Evolutionary conservation across 331 rosid genomes (phyloP), one percentile per base, ranked within the genome.

Genomic region (Quercus tomentella): DNA sequence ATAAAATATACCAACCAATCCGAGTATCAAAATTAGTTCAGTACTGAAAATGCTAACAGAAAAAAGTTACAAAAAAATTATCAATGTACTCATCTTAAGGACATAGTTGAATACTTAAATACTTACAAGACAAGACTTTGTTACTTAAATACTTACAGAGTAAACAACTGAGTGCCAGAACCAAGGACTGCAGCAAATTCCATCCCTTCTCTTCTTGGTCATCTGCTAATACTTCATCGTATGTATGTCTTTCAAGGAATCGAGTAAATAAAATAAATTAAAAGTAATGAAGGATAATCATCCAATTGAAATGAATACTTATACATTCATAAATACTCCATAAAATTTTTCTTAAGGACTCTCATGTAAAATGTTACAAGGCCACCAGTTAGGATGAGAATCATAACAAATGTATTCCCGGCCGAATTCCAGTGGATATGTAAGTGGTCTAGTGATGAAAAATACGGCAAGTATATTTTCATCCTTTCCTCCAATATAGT

Each of bases 151-250:
- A 73, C 98, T 86, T 85, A 92, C 97, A 94, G 98, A 49, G 97
- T 84, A 84, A 94, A 92, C 79, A 94, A 79, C 83, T 89, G 97
- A 62, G 97, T 89, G 74, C 97, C 97, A 81, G 97, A 94, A 82
- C 95, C 98, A 85, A 91, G 95, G 58, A 97, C 87, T 4, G 97
- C 95, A 18, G 97, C 87, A 82, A 92, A 92, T 94, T 94, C 98
- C 98, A 94, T 45, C 98, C 98, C 0, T 97, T 94, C 84, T 92
- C 97, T 87, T 94, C 98, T 82, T 94, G 98, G 83, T 94, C 97
- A 91, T 94, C 97, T 56, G 93, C 97, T 74, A 96, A 97, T 87
- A 89, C 97, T 86, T 94, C 98, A 79, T 92, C 98, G 86, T 94
- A 97, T 16, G 97, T 97, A 78, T 94, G 92, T 89, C 97, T 92